Conservation (phyloP, 257 asterid genomes). For the Coffea canephora region DNA sequence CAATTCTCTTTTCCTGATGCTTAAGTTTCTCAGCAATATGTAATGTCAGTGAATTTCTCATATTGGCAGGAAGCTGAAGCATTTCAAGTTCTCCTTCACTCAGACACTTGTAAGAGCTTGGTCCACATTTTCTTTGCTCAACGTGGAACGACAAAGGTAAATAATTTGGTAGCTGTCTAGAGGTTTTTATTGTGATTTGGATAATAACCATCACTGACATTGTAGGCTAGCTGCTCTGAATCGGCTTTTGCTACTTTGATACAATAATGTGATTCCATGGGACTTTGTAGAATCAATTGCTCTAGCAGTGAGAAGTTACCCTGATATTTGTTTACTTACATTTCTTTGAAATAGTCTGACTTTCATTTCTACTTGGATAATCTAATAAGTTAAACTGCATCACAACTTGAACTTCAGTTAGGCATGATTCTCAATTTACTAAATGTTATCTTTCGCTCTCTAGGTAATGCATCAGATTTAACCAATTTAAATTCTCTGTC, state of each 20-base stretch:
- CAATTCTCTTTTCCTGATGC: conserved; percentile 7
- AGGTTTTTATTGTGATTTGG: background rate
- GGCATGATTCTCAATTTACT: background rate
- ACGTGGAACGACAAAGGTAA: conserved; percentile 91
- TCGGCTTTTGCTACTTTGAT: background rate
- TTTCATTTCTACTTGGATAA: background rate
- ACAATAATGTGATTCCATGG: background rate
- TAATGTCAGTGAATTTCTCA: conserved; percentile 1
- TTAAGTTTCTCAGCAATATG: background rate
- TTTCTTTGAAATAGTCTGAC: background rate
- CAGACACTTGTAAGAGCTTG: conserved; percentile 88
- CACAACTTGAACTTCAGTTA: background rate
- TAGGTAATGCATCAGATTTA: background rate
- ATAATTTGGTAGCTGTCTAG: background rate
- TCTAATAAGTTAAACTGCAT: background rate
- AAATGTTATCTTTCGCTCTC: too few species aligned
- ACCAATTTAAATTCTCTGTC: background rate
- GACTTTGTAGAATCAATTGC: background rate
- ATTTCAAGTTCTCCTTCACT: conserved; percentile 64
- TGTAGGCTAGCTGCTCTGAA: background rate
- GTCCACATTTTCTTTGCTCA: conserved; percentile 95
- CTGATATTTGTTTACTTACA: background rate
- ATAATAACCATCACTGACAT: background rate
- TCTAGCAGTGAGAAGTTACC: background rate
- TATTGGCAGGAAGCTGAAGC: conserved; percentile 83